Conservation (phyloP, 345 rosid species). For the Fremontodendron californicum region DNA sequence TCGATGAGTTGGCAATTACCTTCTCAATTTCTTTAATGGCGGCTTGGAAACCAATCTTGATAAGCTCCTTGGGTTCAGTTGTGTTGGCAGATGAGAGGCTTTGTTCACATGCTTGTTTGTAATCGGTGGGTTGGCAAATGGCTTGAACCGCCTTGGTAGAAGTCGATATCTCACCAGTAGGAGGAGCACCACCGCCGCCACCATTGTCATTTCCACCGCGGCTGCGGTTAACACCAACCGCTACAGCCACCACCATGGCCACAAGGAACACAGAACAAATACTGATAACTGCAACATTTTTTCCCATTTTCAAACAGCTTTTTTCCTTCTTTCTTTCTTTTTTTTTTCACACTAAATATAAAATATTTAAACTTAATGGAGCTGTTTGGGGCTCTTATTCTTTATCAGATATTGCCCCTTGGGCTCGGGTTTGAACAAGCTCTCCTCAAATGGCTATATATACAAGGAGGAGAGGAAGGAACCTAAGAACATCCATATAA, state of each 20-base stretch:
- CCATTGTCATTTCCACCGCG: not conserved
- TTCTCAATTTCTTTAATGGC: constrained; percentile 35
- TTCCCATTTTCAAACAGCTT: constrained; percentile 17
- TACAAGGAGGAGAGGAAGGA: not conserved
- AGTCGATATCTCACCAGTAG: constrained; percentile 5
- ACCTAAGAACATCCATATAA: not conserved
- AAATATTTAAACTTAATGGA: not conserved
- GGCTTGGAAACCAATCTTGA: constrained; percentile 41
- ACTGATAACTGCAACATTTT: constrained; percentile 39
- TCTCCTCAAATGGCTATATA: not conserved
- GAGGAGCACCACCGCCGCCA: constrained; percentile 17
- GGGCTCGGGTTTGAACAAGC: constrained; percentile 17
- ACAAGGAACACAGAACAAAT: constrained; percentile 50
- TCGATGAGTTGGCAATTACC: constrained; percentile 37
- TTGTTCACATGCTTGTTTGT: constrained; percentile 42
- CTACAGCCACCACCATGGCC: constrained; percentile 61
- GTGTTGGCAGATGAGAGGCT: constrained; percentile 39
- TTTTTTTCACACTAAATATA: not conserved
- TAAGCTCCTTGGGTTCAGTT: constrained; percentile 53
- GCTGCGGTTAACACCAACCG: constrained; percentile 26
- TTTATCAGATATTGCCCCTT: constrained; percentile 20
- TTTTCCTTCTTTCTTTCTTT: not conserved
- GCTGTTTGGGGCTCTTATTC: constrained; percentile 18
- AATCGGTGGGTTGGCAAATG: constrained; percentile 62
- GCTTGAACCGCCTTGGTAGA: constrained; percentile 45